These are phyloP conservation scores for Pestalotiopsis sp. DNA, from an alignment of 2,329 filamentous ascomycete species.

Conservation along the genomic window DNA sequence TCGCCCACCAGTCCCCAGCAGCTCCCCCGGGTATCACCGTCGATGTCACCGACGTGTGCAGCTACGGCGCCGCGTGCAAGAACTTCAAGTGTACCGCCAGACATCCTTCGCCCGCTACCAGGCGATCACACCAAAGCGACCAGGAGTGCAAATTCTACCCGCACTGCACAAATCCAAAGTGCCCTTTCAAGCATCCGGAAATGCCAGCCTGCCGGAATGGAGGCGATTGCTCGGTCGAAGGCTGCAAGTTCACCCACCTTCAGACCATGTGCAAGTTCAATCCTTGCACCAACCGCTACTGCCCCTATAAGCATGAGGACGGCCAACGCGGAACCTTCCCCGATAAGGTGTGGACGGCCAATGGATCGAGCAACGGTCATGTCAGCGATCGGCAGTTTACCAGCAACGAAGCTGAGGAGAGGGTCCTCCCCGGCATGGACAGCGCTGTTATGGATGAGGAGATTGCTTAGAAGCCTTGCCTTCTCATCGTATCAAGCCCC, in stretches of 20 bases:
- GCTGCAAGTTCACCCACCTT: conserved; percentile 90
- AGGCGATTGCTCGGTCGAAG: conserved; percentile 77
- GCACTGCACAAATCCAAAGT: conserved; percentile 85
- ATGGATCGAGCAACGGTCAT: conserved; percentile 58
- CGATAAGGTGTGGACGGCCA: conserved; percentile 89
- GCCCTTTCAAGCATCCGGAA: conserved; percentile 85
- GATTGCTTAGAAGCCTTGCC: conserved; percentile 27
- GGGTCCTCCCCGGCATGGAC: conserved; percentile 64
- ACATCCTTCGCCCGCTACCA: conserved; percentile 88
- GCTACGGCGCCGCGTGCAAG: conserved; percentile 89
- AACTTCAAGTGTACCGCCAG: conserved; percentile 92
- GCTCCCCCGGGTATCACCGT: conserved; percentile 77
- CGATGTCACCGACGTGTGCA: conserved; percentile 80
- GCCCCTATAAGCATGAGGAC: conserved; percentile 86
- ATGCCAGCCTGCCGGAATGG: conserved; percentile 92
- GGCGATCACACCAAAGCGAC: conserved; percentile 76
- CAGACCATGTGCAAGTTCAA: conserved; percentile 86
- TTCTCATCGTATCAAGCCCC: conserved; percentile 1
- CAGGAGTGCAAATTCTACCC: conserved; percentile 91
- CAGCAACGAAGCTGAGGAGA: conserved; percentile 68
- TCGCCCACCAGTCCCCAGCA: conserved; percentile 91
- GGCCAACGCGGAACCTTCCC: conserved; percentile 85
- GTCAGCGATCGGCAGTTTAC: conserved; percentile 90
- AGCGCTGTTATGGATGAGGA: conserved; percentile 39
- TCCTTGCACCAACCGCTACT: conserved; percentile 87